Evolutionary conservation across 345 rosid species (phyloP), one percentile per base, ranked within the genome.

Genomic region (Citrus trifoliata): DNA sequence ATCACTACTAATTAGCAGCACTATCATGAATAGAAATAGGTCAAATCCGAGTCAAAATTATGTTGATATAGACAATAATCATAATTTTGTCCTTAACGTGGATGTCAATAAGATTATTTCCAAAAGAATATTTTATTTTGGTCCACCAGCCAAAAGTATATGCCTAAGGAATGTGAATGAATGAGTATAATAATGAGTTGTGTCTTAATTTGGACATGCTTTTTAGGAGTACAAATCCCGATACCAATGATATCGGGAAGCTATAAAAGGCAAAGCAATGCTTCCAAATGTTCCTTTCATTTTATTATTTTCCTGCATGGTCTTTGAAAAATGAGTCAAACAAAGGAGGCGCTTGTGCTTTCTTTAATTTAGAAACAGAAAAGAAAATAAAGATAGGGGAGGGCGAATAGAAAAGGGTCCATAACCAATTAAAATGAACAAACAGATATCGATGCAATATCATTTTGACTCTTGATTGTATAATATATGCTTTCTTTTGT

Each of bases 11-110:
- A 28, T 71, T 71, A 9, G 13, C 14, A 30, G 0, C 12, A 24
- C 10, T 5, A 30, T 51, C 6, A 65, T 65, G 37, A 65, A 25
- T 70, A 22, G n/a, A 59, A 67, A 33, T 16, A 18, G 70, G 78
- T 65, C 73, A 78, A 74, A 40, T 56, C 13, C 35, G 19, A 62
- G 76, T 63, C 77, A 63, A 74, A 79, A 4, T 42, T 16, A 63
- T 10, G 27, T 14, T 40, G 73, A 65, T 78, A 75, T 18, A 33
- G 77, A 76, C 80, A 28, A 32, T 28, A 70, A 72, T 76, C 28
- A 76, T 82, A 61, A 71, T 72, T 48, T 67, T 82, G 78, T 82
- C 80, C 70, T 59, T 58, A 32, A 71, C 19, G 77, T 82, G 80
- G 77, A 75, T 55, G 79, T 70, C 80, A 75, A 79, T 64, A 28